A percentile compares a stretch with the other conserved stretches of the same genome.
Conservation (phyloP, 768 basidiomycete genomes). For the Sistotremastrum suecicum region DNA sequence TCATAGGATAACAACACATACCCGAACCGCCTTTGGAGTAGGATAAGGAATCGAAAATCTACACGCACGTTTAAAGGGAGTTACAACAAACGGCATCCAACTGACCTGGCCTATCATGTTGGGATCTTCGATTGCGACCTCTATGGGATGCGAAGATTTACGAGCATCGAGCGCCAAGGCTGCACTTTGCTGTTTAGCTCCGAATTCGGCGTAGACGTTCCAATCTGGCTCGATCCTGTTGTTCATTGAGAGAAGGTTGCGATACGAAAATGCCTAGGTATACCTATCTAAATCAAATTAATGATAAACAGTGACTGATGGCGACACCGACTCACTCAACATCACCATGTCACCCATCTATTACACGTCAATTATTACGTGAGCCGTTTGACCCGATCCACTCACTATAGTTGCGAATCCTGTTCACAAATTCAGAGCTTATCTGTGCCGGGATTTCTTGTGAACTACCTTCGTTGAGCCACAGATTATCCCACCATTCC, state of each 20-base stretch:
- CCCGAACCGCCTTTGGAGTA: slow-evolving; percentile 78
- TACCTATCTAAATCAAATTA: too few species aligned
- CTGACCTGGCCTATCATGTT: slow-evolving; percentile 64
- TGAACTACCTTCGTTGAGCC: slow-evolving; percentile 52
- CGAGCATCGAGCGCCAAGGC: slow-evolving; percentile 78
- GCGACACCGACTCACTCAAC: slow-evolving; percentile 28
- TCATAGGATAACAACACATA: slow-evolving; percentile 15
- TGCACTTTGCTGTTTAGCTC: slow-evolving; percentile 58
- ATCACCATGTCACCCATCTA: slow-evolving; percentile 67
- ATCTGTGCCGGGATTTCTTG: too few species aligned
- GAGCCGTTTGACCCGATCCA: slow-evolving; percentile 1
- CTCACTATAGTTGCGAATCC: slow-evolving; percentile 77
- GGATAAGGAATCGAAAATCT: slow-evolving; percentile 84
- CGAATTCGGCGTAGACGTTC: slow-evolving; percentile 72
- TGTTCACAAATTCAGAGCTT: slow-evolving; percentile 11
- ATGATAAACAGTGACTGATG: slow-evolving; percentile 34
- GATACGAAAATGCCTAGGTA: too few species aligned
- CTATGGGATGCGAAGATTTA: slow-evolving; percentile 82
- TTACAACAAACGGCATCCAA: not conserved
- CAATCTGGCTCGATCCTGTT: slow-evolving; percentile 68
- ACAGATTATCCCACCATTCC: slow-evolving; percentile 81
- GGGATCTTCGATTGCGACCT: slow-evolving; percentile 80
- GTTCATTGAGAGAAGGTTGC: slow-evolving; percentile 2
- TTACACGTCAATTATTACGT: not conserved
- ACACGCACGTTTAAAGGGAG: slow-evolving; percentile 1